Evolutionary conservation across 1,284 basidiomycete species (phyloP).

Genomic region (Coniferiporia sulphurascens): DNA sequence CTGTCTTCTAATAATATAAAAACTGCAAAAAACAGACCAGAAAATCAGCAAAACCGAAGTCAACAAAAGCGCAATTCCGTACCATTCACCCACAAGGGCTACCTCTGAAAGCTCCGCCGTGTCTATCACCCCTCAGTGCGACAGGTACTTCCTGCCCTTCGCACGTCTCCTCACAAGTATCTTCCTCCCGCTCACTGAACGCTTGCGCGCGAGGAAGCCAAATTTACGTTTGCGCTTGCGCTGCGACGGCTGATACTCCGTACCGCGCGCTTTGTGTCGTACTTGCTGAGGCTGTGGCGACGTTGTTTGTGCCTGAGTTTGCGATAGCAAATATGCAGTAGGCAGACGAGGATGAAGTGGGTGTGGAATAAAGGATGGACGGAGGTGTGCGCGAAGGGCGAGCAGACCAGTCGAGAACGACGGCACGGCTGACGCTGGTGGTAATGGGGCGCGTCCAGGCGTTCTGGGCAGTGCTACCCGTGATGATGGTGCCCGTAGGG

Average conservation of each 20-base stretch:
- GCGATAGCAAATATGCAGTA: slow-evolving; percentile 5
- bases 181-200: slow-evolving; percentile 58
- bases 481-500: not conserved
- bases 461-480: not conserved
- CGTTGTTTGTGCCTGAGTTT: not conserved
- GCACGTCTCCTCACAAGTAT: slow-evolving; percentile 51
- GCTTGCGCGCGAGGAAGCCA: slow-evolving; percentile 75
- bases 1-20: no score
- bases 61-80: no score
- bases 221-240: slow-evolving; percentile 85
- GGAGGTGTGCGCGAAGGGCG: slow-evolving; percentile 7
- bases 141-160: slow-evolving; percentile 59
- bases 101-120: no score
- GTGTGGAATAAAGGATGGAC: slow-evolving; percentile 13
- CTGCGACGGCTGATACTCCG: slow-evolving; percentile 87
- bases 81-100: no score
- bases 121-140: slow-evolving; percentile 35
- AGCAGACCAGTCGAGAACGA: not conserved
- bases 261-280: slow-evolving; percentile 51
- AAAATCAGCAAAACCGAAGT: no score
- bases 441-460: not conserved
- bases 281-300: slow-evolving; percentile 37
- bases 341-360: slow-evolving; percentile 9
- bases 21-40: no score
- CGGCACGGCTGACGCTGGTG: not conserved